Evolutionary conservation across 1,284 basidiomycete genomes (phyloP), one percentile per base, ranked within the genome.

Genomic region (Ganoderma lucidum): DNA sequence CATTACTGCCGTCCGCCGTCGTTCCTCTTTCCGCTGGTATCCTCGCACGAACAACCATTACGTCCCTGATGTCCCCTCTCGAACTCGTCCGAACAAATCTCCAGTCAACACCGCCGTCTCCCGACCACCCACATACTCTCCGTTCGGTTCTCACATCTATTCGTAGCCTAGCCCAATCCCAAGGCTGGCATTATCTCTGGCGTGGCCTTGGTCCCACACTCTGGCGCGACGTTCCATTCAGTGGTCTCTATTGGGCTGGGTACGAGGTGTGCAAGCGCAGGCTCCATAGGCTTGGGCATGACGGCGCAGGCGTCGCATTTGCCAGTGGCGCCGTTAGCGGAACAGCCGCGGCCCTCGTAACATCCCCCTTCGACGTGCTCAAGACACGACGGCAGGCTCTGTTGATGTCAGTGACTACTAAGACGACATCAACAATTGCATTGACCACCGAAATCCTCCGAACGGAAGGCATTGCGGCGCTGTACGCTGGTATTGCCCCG

Each of bases 211-310:
- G 93, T 0, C 90, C 97, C 3, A 98, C 96, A 6, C 85, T 99
- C 9, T 99, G 96, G 96, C 88, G 97, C 67, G 97, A 99, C 75
- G 97, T 99, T 1, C 97, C 97, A 0, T 99, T 99, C 79, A 96
- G 94, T 51, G 97, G 96, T 0, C 85, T 97, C 59, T 98, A 98
- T 76, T 97, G 96, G 93, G 90, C 91, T 5, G 87, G 88, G 32
- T 94, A 93, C 75, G 93, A 95, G 77, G 79, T 84, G 1, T 86
- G 86, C 80, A 94, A 94, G 79, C 79, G 81, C 32, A 74, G 78
- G 48, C 87, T 93, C 68, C 81, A 82, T 59, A 81, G 81, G 39
- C 80, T 76, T 32, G 90, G 90, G 3, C 77, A 84, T 68, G 81
- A 86, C 65, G 96, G 96, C 60, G 86, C 93, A 45, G 87, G 84